Conservation (phyloP, 2,329 filamentous ascomycete genomes). For the Paramyrothecium sp. region DNA sequence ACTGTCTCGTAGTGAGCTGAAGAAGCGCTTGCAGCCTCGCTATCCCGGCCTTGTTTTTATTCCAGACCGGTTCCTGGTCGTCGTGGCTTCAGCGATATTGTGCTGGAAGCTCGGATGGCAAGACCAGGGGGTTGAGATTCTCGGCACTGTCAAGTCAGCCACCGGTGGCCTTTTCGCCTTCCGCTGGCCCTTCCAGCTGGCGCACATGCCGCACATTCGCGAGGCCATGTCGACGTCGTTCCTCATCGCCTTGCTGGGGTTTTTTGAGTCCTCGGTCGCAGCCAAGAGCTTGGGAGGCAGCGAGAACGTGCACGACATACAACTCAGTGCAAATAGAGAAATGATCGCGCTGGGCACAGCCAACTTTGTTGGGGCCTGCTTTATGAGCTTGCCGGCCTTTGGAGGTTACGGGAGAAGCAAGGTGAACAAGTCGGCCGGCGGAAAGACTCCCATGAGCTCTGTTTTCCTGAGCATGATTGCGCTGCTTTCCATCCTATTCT, state of each 20-base stretch:
- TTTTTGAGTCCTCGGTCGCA: conserved; percentile 96
- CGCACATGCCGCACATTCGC: conserved; percentile 77
- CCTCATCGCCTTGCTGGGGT: conserved; percentile 91
- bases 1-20: conserved; percentile 62
- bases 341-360: conserved; percentile 87
- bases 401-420: conserved; percentile 96
- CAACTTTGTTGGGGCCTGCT: conserved; percentile 88
- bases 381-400: conserved; percentile 91
- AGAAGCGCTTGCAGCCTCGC: conserved; percentile 74
- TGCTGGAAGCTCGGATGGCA: conserved; percentile 80
- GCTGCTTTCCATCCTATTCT: conserved; percentile 73
- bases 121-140: conserved; percentile 72
- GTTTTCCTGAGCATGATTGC: conserved; percentile 83
- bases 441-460: conserved; percentile 90
- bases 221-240: conserved; percentile 90
- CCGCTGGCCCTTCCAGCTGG: conserved; percentile 77
- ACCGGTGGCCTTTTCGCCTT: conserved; percentile 75
- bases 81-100: conserved; percentile 79
- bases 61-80: conserved; percentile 87
- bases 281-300: conserved; percentile 80
- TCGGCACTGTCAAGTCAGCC: conserved; percentile 76
- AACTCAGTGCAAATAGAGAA: conserved; percentile 87
- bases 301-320: conserved; percentile 73
- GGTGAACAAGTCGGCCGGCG: conserved; percentile 89
- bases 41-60: conserved; percentile 82